A percentile compares a stretch with the other conserved stretches of the same genome.
Evolutionary conservation across 2,329 filamentous ascomycete species (phyloP).

Genomic region (Colletotrichum trifolii): DNA sequence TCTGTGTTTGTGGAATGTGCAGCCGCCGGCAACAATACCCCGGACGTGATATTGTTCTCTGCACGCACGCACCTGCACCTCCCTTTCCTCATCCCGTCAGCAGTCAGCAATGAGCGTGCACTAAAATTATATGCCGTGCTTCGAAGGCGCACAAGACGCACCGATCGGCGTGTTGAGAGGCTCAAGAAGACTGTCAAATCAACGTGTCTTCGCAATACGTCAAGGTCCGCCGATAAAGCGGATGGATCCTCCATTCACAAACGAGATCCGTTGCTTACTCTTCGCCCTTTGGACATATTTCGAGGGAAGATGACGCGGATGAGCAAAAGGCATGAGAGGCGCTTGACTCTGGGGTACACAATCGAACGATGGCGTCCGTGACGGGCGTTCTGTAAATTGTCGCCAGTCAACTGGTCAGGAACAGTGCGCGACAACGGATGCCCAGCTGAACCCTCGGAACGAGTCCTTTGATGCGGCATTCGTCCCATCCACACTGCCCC

Average conservation of each 20-base stretch:
- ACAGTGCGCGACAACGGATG: background rate
- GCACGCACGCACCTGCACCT: background rate
- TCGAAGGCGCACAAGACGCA: slow-evolving; percentile 5
- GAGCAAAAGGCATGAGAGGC: too few species aligned
- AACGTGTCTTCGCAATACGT: slow-evolving; percentile 8
- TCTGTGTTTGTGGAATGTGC: background rate
- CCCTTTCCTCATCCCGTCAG: slow-evolving; percentile 3
- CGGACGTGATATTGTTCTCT: slow-evolving; percentile 6
- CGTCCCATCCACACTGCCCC: slow-evolving; percentile 22
- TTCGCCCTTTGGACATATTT: background rate
- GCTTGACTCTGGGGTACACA: background rate
- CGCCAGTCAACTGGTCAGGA: slow-evolving; percentile 13
- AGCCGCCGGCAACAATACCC: background rate
- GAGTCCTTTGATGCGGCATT: slow-evolving; percentile 17
- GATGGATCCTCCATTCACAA: background rate
- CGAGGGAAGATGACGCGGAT: background rate
- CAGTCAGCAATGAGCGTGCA: slow-evolving; percentile 3
- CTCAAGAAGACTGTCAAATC: slow-evolving; percentile 10
- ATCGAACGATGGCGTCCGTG: slow-evolving; percentile 26
- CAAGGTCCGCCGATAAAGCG: background rate
- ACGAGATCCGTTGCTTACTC: background rate
- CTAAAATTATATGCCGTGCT: slow-evolving; percentile 21
- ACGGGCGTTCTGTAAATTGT: slow-evolving; percentile 24
- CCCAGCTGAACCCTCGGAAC: background rate
- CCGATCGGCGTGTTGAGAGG: slow-evolving; percentile 13